These are phyloP conservation scores for Grigorovia transvaalensis DNA, from an alignment of 805 yeast species.

Conservation along the genomic window DNA sequence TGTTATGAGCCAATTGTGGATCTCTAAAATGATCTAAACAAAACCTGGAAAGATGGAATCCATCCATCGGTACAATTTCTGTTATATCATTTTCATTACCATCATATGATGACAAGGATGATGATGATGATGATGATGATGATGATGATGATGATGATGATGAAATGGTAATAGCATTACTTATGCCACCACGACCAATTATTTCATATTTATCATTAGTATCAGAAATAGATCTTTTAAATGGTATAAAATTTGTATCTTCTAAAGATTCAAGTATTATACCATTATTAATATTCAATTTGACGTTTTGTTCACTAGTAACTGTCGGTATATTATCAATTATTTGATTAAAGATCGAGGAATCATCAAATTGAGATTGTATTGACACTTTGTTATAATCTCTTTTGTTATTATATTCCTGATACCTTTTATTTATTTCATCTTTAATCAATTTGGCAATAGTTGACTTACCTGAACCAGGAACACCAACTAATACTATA, in stretches of 20 bases:
- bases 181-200: conserved; percentile 25
- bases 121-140: neutral
- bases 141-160: too few relatives aligned
- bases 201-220: conserved; percentile 14
- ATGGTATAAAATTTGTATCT: conserved; percentile 14
- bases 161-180: conserved; percentile 16
- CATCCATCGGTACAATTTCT: conserved; percentile 59
- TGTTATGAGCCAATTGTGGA: conserved; percentile 43
- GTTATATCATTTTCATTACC: conserved; percentile 22
- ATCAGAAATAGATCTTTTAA: conserved; percentile 5
- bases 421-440: conserved; percentile 28
- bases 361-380: neutral
- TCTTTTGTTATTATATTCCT: conserved; percentile 4
- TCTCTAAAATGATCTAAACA: conserved; percentile 42
- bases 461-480: conserved; percentile 82
- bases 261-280: conserved; percentile 16
- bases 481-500: conserved; percentile 60
- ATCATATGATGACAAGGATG: too few relatives aligned
- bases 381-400: neutral
- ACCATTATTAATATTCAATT: conserved; percentile 8
- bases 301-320: conserved; percentile 6
- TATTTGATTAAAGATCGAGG: neutral
- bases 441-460: conserved; percentile 39
- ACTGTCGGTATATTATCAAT: neutral
- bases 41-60: conserved; percentile 53